Base-by-base conservation (phyloP, 2,329 filamentous ascomycete species). In the Epicoccum nigrum region DNA sequence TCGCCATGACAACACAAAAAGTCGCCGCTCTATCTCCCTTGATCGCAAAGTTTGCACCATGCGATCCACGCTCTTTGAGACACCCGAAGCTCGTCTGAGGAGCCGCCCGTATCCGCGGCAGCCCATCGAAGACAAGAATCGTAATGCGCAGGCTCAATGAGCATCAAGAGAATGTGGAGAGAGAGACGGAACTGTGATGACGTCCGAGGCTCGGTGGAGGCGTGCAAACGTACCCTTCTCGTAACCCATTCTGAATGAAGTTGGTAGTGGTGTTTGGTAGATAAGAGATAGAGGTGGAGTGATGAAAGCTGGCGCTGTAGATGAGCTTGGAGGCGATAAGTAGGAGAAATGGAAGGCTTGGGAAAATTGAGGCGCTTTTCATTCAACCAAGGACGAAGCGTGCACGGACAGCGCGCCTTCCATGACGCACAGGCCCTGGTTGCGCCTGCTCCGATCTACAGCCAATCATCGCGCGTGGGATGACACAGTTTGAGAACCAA, bases 221-320 rank as follows among this genome's bases (percentile, higher is more conserved):
- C 43, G 54, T 44, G 52, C 47, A 50, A 63, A 72, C 72, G 49
- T 73, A 75, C 72, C 72, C 43, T 60, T 46, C 61, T 71, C 69
- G 68, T 71, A 71, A 67, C 70, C 71, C 72, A 75, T 75, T 69
- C 53, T 73, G 69, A 61, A 45, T 58, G 58, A 54, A 59, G 33
- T 53, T 56, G 39, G 59, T 43, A 50, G 48, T 49, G 57, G 45
- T 31, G 45, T 37, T 43, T 51, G 55, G 56, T 56, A n/a, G 58
- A 50, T 50, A 56, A 30, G 51, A 40, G 48, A 58, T 59, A 56
- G 43, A 49, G 51, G 38, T 49, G 45, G 52, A 33, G 45, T 56
- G 53, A 55, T 55, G 54, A 16, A 46, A 52, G 45, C 40, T 39
- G 41, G 25, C 45, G 51, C 58, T 49, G 56, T 51, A 20, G 34